These are phyloP conservation scores for Rhytidhysteron rufulum DNA, from an alignment of 2,329 filamentous ascomycete genomes.

Conservation along the genomic window DNA sequence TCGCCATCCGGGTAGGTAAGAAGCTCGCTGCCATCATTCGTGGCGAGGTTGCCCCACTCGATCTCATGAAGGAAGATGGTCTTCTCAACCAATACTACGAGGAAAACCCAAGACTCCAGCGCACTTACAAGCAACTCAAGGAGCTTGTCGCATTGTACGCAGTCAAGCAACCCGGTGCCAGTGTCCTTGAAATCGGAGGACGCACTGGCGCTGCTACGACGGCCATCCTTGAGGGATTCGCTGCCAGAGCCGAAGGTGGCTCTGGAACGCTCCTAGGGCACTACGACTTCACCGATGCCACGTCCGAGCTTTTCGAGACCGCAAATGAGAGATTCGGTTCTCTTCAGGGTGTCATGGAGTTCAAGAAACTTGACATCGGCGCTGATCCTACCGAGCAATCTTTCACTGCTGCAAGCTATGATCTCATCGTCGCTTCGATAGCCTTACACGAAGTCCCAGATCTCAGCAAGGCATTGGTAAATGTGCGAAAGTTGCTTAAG, in stretches of 20 bases:
- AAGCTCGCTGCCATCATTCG: slow-evolving; percentile 4
- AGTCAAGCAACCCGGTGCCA: background rate
- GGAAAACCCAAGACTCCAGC: background rate
- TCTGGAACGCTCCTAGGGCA: too few species aligned
- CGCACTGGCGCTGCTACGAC: slow-evolving; percentile 8
- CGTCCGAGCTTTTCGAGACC: slow-evolving; percentile 2
- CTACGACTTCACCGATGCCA: slow-evolving; percentile 6
- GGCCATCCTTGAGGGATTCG: slow-evolving; percentile 1
- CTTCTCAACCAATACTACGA: slow-evolving; percentile 6
- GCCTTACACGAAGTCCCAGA: slow-evolving; percentile 5
- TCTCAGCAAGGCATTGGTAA: slow-evolving; percentile 2
- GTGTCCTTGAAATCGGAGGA: slow-evolving; percentile 6
- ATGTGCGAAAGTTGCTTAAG: slow-evolving; percentile 6
- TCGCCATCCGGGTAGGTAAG: slow-evolving; percentile 3
- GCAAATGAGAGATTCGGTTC: background rate
- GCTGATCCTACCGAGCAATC: slow-evolving; percentile 2
- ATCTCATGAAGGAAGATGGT: slow-evolving; percentile 4
- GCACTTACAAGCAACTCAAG: slow-evolving; percentile 1
- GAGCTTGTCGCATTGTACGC: background rate
- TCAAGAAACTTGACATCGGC: slow-evolving; percentile 2
- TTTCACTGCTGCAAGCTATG: slow-evolving; percentile 1
- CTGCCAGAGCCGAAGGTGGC: too few species aligned
- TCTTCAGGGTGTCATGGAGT: background rate
- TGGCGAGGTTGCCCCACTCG: slow-evolving; percentile 1
- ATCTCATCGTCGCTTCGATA: slow-evolving; percentile 5